Conservation (phyloP, 805 yeast species). For the Middelhovenomyces tepae region DNA sequence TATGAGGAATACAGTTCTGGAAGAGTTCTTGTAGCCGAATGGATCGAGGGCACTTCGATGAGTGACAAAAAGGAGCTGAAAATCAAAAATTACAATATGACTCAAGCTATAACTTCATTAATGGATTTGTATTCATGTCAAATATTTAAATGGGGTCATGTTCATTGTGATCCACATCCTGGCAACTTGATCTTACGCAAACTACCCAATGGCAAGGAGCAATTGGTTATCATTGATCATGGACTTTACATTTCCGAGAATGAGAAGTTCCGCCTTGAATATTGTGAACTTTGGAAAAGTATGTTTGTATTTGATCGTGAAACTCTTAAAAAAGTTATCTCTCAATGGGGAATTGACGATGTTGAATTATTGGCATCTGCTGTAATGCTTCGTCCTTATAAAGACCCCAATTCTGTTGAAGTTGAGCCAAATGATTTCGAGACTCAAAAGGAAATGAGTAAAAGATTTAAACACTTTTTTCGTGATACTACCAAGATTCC, state of each 20-base stretch:
- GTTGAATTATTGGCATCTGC: conserved; percentile 54
- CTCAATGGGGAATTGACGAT: conserved; percentile 61
- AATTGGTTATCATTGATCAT: conserved; percentile 64
- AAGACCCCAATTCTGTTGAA: conserved; percentile 22
- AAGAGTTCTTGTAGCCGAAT: conserved; percentile 56
- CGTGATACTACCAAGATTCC: conserved; percentile 62
- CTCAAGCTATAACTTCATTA: conserved; percentile 41
- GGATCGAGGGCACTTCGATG: conserved; percentile 66
- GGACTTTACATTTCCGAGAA: conserved; percentile 57
- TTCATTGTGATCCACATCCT: conserved; percentile 76
- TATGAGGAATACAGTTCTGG: conserved; percentile 38
- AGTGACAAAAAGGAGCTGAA: conserved; percentile 37
- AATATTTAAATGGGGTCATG: conserved; percentile 56
- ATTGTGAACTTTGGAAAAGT: conserved; percentile 55
- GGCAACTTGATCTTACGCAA: conserved; percentile 59
- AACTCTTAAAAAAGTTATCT: conserved; percentile 41
- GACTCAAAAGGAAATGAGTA: conserved; percentile 34
- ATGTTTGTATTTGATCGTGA: conserved; percentile 44
- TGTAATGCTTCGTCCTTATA: conserved; percentile 41
- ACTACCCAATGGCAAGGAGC: conserved; percentile 16
- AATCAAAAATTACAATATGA: conserved; percentile 30
- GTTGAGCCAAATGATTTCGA: conserved; percentile 34
- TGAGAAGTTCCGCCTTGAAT: conserved; percentile 44
- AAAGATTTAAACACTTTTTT: conserved; percentile 47
- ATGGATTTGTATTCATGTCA: conserved; percentile 46